Percentiles rank a stretch among this genome's conserved stretches.
These are phyloP conservation scores for Elaeagnus macrophylla DNA, from an alignment of 306 rosid species.

Conservation along the genomic window DNA sequence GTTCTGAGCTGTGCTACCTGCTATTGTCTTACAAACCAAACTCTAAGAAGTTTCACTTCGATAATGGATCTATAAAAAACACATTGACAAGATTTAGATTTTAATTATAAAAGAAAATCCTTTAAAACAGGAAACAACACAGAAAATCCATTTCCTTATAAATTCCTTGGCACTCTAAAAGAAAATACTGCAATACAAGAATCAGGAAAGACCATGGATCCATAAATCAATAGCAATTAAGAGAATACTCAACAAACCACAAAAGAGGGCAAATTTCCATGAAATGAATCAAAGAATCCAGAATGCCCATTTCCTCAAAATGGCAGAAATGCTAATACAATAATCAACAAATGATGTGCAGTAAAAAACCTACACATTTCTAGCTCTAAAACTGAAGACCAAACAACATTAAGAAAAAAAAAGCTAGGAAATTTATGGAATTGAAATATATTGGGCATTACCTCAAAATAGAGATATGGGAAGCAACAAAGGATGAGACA, in stretches of 20 bases:
- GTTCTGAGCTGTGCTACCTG: too few relatives aligned
- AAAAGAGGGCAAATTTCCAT: constrained; percentile 1
- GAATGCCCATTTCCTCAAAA: constrained; percentile 21
- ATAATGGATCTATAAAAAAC: too few relatives aligned
- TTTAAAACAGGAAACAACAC: neutral
- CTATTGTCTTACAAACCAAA: too few relatives aligned
- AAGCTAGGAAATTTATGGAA: neutral
- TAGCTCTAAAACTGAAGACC: constrained; percentile 9
- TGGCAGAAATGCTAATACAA: neutral
- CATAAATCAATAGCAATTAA: neutral
- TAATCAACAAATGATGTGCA: neutral
- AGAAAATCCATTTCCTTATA: neutral
- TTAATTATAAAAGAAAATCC: too few relatives aligned
- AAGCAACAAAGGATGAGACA: constrained; percentile 18
- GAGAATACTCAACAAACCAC: neutral
- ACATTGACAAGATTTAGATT: too few relatives aligned
- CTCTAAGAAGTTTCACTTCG: too few relatives aligned
- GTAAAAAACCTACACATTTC: constrained; percentile 6
- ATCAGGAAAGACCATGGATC: neutral
- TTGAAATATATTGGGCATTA: neutral
- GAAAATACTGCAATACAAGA: neutral
- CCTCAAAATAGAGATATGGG: constrained; percentile 37
- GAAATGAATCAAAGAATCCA: constrained; percentile 17
- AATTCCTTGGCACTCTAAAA: neutral
- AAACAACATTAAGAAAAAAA: constrained; percentile 1